phyloP scores from a whole-genome alignment of 1,139 yeast species.

The Protomyces arabidopsidicola region DNA sequence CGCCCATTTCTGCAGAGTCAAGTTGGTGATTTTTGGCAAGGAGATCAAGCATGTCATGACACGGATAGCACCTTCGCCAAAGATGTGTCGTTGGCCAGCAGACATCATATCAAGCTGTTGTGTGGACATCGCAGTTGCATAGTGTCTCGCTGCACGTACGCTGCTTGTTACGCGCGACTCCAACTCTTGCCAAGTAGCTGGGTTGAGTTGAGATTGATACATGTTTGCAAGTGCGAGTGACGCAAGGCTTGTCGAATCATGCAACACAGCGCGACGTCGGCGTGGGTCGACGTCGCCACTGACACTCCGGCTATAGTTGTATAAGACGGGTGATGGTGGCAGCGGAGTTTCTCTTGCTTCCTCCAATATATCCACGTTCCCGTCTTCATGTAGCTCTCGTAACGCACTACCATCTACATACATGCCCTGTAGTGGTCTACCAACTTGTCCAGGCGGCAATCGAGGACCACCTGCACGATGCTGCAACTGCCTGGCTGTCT shows the following conservation, averaged over 20 bases:
- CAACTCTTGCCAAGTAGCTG: background rate
- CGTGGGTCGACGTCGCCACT: slow-evolving; percentile 14
- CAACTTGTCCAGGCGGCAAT: background rate
- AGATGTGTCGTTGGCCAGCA: background rate
- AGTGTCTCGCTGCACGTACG: slow-evolving; percentile 8
- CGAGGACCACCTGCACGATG: background rate
- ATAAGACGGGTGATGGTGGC: slow-evolving; percentile 10
- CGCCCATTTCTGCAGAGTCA: background rate
- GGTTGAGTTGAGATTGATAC: background rate
- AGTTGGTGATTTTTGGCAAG: background rate
- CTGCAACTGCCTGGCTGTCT: background rate
- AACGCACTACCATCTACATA: background rate
- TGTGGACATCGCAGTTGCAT: slow-evolving; percentile 7
- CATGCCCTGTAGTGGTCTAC: background rate
- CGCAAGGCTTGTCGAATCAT: background rate
- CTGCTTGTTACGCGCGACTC: background rate
- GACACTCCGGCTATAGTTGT: background rate
- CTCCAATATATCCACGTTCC: background rate
- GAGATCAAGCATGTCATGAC: background rate
- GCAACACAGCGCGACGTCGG: background rate
- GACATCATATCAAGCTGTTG: background rate
- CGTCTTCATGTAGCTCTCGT: background rate
- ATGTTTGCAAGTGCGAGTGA: background rate
- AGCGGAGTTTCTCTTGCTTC: slow-evolving; percentile 5
- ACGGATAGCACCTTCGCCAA: slow-evolving; percentile 17